phyloP scores from a whole-genome alignment of 495 filamentous ascomycete species.

The Hyaloscypha hepaticicola region DNA sequence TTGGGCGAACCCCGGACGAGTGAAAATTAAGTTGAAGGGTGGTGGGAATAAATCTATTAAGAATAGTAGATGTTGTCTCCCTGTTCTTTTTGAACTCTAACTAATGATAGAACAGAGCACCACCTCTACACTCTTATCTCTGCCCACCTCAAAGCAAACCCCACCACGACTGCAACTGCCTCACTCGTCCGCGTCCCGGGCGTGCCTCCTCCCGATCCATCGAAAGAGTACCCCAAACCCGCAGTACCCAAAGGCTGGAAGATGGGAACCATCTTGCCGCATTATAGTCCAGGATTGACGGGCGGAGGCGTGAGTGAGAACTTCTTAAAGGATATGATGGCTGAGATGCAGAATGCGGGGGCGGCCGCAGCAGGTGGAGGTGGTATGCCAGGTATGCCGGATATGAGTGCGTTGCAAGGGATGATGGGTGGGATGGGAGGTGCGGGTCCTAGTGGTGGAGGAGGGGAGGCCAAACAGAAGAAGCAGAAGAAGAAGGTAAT shows the following conservation, averaged over 20 bases:
- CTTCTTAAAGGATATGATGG: slow-evolving; percentile 96
- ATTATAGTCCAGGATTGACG: slow-evolving; percentile 83
- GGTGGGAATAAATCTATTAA: slow-evolving; percentile 56
- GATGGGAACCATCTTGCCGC: slow-evolving; percentile 76
- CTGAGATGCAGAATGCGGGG: slow-evolving; percentile 61
- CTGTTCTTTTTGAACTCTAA: slow-evolving; percentile 17
- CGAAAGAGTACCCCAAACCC: slow-evolving; percentile 65
- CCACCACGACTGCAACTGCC: slow-evolving; percentile 65
- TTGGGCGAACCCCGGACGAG: slow-evolving; percentile 93
- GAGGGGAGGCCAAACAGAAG: slow-evolving; percentile 50
- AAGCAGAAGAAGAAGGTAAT: slow-evolving; percentile 37
- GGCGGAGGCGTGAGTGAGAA: slow-evolving; percentile 96
- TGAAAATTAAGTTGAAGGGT: slow-evolving; percentile 72
- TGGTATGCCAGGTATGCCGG: slow-evolving; percentile 41
- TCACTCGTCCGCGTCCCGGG: slow-evolving; percentile 28
- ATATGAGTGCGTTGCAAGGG: slow-evolving; percentile 31
- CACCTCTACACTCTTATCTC: slow-evolving; percentile 80
- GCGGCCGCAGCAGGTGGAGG: slow-evolving; percentile 38
- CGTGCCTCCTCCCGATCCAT: slow-evolving; percentile 45
- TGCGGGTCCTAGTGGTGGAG: slow-evolving; percentile 12
- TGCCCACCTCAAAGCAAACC: slow-evolving; percentile 70
- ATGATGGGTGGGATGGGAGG: slow-evolving; percentile 30
- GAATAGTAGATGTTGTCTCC: slow-evolving; percentile 60
- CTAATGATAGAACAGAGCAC: slow-evolving; percentile 54
- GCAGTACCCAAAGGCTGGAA: slow-evolving; percentile 91